Percentiles rank a stretch among this genome's conserved stretches.
phyloP scores from a whole-genome alignment of 257 asterid genomes.

The Anisodus acutangulus region DNA sequence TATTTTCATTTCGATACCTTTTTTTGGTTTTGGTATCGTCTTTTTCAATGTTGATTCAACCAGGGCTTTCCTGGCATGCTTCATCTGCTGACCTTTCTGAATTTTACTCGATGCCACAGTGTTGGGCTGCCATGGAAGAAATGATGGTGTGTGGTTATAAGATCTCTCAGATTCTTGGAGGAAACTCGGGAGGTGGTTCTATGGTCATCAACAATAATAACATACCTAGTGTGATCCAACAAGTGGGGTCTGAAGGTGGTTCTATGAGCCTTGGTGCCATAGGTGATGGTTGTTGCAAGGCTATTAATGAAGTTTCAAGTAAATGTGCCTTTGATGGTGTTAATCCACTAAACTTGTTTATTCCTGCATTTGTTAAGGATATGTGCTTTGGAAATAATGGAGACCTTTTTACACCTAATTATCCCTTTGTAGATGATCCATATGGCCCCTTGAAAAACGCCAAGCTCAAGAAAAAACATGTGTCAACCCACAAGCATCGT shows the following conservation, averaged over 20 bases:
- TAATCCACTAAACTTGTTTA: background rate
- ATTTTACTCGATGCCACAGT: background rate
- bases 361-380: slow-evolving; percentile 18
- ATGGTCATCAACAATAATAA: background rate
- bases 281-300: background rate
- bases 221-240: too few relatives aligned
- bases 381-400: background rate
- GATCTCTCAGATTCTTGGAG: background rate
- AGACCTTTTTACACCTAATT: background rate
- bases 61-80: background rate
- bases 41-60: background rate
- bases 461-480: background rate
- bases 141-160: slow-evolving; percentile 24
- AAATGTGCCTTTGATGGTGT: background rate
- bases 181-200: background rate
- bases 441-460: background rate
- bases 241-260: too few relatives aligned
- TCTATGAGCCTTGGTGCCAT: background rate
- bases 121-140: slow-evolving; percentile 19
- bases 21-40: background rate
- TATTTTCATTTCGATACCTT: background rate
- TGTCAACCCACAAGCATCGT: background rate
- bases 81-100: background rate
- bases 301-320: background rate
- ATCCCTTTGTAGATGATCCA: background rate